phyloP scores from a whole-genome alignment of 1,284 basidiomycete genomes.

The Malassezia pachydermatis region DNA sequence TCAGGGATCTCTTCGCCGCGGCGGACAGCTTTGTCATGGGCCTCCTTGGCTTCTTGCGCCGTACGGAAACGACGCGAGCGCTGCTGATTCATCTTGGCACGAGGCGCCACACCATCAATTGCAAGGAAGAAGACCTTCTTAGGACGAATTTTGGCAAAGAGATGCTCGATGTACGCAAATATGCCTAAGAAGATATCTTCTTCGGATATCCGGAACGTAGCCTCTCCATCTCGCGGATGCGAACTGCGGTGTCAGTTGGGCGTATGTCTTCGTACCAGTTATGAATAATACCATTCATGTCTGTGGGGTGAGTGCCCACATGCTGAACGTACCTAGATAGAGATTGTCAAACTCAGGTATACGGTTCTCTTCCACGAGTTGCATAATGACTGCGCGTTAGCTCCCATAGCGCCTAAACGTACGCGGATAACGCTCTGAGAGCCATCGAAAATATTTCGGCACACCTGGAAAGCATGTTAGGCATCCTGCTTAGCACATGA shows the following conservation, averaged over 20 bases:
- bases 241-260: conserved; percentile 69
- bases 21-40: conserved; percentile 69
- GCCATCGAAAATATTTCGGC: conserved; percentile 55
- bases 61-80: conserved; percentile 71
- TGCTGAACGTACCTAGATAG: conserved; percentile 55
- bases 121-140: conserved; percentile 85
- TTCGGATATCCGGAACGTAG: conserved; percentile 80
- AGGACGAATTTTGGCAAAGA: conserved; percentile 94
- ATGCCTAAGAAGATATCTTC: conserved; percentile 95
- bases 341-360: conserved; percentile 82
- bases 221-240: conserved; percentile 84
- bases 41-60: conserved; percentile 80
- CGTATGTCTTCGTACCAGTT: conserved; percentile 22
- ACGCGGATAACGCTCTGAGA: conserved; percentile 80
- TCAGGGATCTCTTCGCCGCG: conserved; percentile 85
- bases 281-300: conserved; percentile 98
- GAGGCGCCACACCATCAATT: conserved; percentile 91
- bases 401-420: conserved; percentile 60
- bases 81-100: conserved; percentile 99
- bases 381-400: conserved; percentile 94
- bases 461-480: too few species aligned
- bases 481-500: too few species aligned
- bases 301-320: conserved; percentile 37
- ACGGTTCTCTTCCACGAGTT: conserved; percentile 89
- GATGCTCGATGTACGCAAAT: conserved; percentile 90